Evolutionary conservation across 495 filamentous ascomycete genomes (phyloP), one percentile per base, ranked within the genome.

Genomic region (Penicillium fimorum): DNA sequence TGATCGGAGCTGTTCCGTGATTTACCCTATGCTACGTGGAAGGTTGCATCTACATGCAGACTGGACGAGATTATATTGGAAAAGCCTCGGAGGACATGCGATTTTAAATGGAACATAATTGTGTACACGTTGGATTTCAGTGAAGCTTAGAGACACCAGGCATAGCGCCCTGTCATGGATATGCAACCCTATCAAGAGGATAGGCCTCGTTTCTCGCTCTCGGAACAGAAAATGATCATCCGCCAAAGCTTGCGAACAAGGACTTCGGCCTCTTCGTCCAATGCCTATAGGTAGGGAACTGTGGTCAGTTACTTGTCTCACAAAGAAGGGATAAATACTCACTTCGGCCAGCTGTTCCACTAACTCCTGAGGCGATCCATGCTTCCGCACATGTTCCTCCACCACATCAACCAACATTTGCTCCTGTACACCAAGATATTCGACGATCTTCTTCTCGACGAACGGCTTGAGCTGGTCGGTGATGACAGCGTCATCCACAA

Each of bases 221-320:
- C 94, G 25, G 90, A 93, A 64, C 92, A 97, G 86, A 97, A 97
- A 69, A 97, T 96, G 47, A 96, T 83, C 92, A 97, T 95, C 44
- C 94, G 84, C 94, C 94, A 98, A 27, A 98, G 80, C 74, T 97
- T 97, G 82, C 89, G 93, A 18, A 97, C 94, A 60, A 98, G 75
- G 10, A 87, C 88, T 70, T 96, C 92, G 4, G 92, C 92, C 63
- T 97, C 95, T 67, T 98, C 94, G 68, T 96, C 94, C 55, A 98
- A 72, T 38, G 91, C 91, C 89, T 92, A 65, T 25, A 57, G 30
- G 27, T 29, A 47, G 29, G 29, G 15, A 35, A 43, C 50, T 10
- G 54, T 1, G 25, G 56, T 83, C 69, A 81, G 75, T 61, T 70
- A 50, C 17, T 25, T 7, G 13, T 37, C 37, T 4, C 9, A 49